Evolutionary conservation across 495 filamentous ascomycete genomes (phyloP), one percentile per base, ranked within the genome.

Genomic region (Chlorociboria aeruginascens): DNA sequence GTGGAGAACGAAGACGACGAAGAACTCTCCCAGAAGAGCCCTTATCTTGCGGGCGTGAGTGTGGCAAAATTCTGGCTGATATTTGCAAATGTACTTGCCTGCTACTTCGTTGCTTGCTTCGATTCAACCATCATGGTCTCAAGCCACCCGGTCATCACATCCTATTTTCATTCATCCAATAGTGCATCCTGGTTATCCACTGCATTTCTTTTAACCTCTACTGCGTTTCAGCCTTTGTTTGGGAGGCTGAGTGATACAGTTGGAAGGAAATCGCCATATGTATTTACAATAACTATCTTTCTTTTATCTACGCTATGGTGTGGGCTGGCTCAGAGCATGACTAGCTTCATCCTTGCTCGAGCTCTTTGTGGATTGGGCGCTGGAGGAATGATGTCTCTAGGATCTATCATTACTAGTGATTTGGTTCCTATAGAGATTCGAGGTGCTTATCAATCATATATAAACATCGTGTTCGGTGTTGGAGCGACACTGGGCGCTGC

Each of bases 81-180:
- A 14, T 78, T 76, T 54, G 45, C 58, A 7, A 71, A 68, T 4
- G 58, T 76, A n/a, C 29, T 48, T 44, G 46, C 69, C 0, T 12
- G 13, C 3, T 34, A 49, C 3, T 59, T 52, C 14, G 48, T 59
- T 0, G 43, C 52, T 6, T 69, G 66, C 51, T 89, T 89, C 59
- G 85, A 90, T 65, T 71, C 72, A 28, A 88, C 84, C 7, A 71
- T 89, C 54, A 88, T 90, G 83, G 83, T 84, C 0, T 86, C 83
- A 1, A 82, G 74, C 38, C 85, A 90, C 61, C 85, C 85, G 8
- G 82, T 86, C 31, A 87, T 90, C 44, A 89, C 85, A 0, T 85
- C 82, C 0, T 76, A 86, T 56, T 89, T 90, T 60, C 67, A 80
- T 43, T 73, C 79, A 42, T 81, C 82, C 11, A 87, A 89, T 56